Evolutionary conservation across 2,329 filamentous ascomycete species (phyloP).

Genomic region (Lecanicillium sp.): DNA sequence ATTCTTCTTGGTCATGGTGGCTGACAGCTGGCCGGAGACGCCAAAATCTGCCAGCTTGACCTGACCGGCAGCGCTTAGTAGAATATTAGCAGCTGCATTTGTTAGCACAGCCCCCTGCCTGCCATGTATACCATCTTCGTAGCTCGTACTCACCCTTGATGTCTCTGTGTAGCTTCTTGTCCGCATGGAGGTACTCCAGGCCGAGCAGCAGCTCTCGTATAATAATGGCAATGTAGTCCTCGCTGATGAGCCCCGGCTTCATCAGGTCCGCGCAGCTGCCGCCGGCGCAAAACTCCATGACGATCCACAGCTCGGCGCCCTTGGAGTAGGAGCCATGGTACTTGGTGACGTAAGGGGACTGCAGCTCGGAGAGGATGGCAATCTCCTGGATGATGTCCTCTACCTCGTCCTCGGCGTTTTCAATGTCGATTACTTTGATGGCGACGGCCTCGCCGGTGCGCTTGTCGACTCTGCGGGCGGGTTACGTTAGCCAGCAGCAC

Average conservation of each 20-base stretch:
- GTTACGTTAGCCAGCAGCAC: conserved; percentile 2
- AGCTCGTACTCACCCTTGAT: conserved; percentile 84
- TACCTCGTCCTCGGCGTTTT: conserved; percentile 98
- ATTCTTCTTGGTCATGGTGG: conserved; percentile 99
- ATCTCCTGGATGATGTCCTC: conserved; percentile 99
- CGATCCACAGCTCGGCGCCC: conserved; percentile 95
- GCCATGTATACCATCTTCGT: too few relatives aligned
- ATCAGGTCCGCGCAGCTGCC: conserved; percentile 94
- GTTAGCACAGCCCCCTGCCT: conserved; percentile 1
- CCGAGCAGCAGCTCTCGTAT: conserved; percentile 83
- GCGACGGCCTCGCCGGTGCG: conserved; percentile 88
- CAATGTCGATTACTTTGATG: conserved; percentile 98
- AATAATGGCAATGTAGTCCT: conserved; percentile 97
- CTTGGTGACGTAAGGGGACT: conserved; percentile 93
- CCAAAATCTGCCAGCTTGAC: conserved; percentile 97
- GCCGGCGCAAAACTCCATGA: conserved; percentile 98
- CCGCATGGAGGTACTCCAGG: conserved; percentile 85
- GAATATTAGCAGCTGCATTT: conserved; percentile 74
- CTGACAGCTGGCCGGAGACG: conserved; percentile 90
- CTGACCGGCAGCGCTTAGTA: conserved; percentile 84
- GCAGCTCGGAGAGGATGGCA: conserved; percentile 89
- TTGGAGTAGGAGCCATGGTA: conserved; percentile 97
- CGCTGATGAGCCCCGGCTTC: conserved; percentile 84
- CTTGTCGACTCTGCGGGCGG: conserved; percentile 84
- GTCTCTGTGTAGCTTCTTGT: conserved; percentile 94